Evolutionary conservation across 352 stramenopile species (phyloP), one percentile per base, ranked within the genome.

Genomic region (Globisporangium yorkense): DNA sequence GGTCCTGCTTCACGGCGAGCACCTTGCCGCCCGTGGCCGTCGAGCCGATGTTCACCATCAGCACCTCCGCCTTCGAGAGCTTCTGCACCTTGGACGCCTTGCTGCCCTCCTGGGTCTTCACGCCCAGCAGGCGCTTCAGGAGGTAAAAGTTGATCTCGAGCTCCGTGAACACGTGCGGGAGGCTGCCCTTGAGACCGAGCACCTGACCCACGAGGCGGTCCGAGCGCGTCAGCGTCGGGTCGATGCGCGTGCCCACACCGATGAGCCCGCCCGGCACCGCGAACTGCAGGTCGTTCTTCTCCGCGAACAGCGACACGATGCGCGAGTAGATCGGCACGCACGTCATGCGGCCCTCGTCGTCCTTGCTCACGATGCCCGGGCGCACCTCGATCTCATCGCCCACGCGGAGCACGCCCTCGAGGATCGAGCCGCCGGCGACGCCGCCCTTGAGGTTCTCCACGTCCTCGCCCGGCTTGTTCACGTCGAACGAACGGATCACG

Each of bases 31-130:
- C 97, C n/a, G 97, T 99, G 18, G 96, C 96, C 13, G 97, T 99
- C 46, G 92, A 99, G 37, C 98, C 98, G 74, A 99, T 99, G 84
- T 99, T 99, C 33, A 99, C 96, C 96, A 99, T 99, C 45, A 99
- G 87, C 76, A 99, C 98, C 80, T 99, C 98, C 51, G 89, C 87
- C 83, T 99, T 99, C 48, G 90, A 91, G 20, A 99, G 84, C 82
- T 99, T 99, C 79, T 98, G 90, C 57, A 99, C 97, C 83, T 99
- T 99, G 59, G 92, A 97, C 61, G 98, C 96, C 82, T 99, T 99
- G 65, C 96, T 97, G 54, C 97, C 96, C 71, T 99, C 97, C 60
- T 96, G 92, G 47, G 97, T 99, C 83, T 99, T 99, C 45, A 99
- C 97, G 63, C 98, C 98, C 52, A 99, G 84, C 63, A 99, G 77